Percentiles rank a stretch among this genome's conserved stretches.
Conservation (phyloP, 1,284 basidiomycete genomes). For the Coniferiporia sulphurascens region DNA sequence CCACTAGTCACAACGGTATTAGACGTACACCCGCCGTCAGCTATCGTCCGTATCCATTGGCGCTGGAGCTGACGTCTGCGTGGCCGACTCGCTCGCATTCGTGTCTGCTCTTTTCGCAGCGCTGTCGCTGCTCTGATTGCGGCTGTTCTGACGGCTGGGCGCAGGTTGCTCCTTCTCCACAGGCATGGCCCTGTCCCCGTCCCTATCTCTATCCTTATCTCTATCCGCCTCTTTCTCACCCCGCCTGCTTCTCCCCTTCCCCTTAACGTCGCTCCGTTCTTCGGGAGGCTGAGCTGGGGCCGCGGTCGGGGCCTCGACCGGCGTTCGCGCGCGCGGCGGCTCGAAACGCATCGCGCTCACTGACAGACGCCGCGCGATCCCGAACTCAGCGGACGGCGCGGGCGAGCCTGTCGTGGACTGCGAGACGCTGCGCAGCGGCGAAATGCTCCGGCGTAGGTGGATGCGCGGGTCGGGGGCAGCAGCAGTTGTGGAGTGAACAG, state of each 20-base stretch:
- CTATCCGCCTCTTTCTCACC: background rate
- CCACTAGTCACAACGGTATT: too few species aligned
- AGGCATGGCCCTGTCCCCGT: background rate
- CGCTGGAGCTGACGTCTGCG: background rate
- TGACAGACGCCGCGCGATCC: background rate
- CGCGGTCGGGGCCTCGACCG: background rate
- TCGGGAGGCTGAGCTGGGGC: background rate
- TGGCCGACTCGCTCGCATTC: background rate
- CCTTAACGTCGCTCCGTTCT: background rate
- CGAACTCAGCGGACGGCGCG: background rate
- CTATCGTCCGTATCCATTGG: background rate
- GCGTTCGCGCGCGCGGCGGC: background rate
- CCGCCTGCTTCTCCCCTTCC: background rate
- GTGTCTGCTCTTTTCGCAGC: background rate
- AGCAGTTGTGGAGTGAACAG: background rate
- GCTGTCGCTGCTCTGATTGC: background rate
- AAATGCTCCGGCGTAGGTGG: background rate
- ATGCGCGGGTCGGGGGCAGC: background rate
- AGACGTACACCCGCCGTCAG: background rate
- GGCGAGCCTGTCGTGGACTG: background rate
- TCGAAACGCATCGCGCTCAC: slow-evolving; percentile 3
- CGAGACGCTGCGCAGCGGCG: background rate
- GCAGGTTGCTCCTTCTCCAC: background rate
- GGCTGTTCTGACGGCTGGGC: background rate
- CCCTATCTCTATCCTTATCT: background rate